Evolutionary conservation across 2,329 filamentous ascomycete genomes (phyloP), one percentile per base, ranked within the genome.

Genomic region (Nectriaceae sp.): DNA sequence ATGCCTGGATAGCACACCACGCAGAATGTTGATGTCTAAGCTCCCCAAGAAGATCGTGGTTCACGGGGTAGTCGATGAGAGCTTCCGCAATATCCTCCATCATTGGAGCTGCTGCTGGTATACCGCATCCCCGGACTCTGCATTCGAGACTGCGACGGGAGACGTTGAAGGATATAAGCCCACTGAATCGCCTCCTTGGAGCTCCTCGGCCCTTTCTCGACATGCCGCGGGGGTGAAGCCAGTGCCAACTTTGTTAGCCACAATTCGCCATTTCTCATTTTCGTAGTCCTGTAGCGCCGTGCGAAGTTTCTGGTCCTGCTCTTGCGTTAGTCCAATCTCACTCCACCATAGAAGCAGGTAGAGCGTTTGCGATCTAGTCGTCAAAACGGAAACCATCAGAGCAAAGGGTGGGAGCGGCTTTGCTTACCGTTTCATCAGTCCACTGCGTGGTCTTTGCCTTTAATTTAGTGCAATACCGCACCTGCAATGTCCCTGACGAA

Each of bases 371-470:
- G n/a, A n/a, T n/a, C n/a, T n/a, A n/a, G n/a, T n/a, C n/a, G n/a
- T n/a, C n/a, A n/a, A n/a, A n/a, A n/a, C n/a, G n/a, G n/a, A n/a
- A n/a, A n/a, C n/a, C n/a, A n/a, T n/a, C n/a, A n/a, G n/a, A n/a
- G n/a, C n/a, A n/a, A n/a, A n/a, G n/a, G 20, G 38, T 19, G 11
- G 19, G 33, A 35, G 20, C 31, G 18, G 33, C 16, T n/a, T 20
- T 22, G 68, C 85, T 74, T 78, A 96, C 92, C 77, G 89, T 94
- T 65, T 96, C 91, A 57, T 95, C 90, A 42, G 88, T 95, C 92
- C 92, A 97, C 63, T 90, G 84, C 11, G 89, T 95, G 33, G 89
- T 92, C 75, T 96, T 96, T 13, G 90, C 91, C 73, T 96, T 96
- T 44, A 96, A 76, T 72, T 96, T 96, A 37, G 91, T 96, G 67